Conservation (phyloP, 2,329 filamentous ascomycete genomes). For the Xylariomycetidae sp. region DNA sequence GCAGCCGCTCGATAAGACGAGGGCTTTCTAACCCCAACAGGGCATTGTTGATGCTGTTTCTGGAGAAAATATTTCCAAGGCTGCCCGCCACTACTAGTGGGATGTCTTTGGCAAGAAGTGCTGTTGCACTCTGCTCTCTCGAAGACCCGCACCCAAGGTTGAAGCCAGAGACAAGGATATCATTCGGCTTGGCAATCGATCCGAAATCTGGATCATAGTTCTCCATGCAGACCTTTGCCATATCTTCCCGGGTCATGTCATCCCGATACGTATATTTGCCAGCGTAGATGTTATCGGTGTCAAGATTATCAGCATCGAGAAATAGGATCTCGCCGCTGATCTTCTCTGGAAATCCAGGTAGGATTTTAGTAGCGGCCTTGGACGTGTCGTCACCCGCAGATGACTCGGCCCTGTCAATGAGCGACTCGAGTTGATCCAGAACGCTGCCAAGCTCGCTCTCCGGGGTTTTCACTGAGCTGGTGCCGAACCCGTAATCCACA, state of each 20-base stretch:
- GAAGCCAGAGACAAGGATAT: constrained; percentile 81
- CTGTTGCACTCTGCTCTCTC: constrained; percentile 83
- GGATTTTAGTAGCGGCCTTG: constrained; percentile 58
- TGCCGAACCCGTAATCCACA: constrained; percentile 42
- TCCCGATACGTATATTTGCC: constrained; percentile 93
- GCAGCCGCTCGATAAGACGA: constrained; percentile 58
- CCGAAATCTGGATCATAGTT: constrained; percentile 82
- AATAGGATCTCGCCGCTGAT: constrained; percentile 72
- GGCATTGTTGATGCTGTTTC: constrained; percentile 78
- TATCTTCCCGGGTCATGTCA: constrained; percentile 66
- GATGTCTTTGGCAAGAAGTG: constrained; percentile 75
- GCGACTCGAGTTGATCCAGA: constrained; percentile 16
- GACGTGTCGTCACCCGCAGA: constrained; percentile 42
- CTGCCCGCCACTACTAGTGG: constrained; percentile 75
- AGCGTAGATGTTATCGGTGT: constrained; percentile 90
- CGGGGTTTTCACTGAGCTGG: background rate
- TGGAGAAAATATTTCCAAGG: constrained; percentile 78
- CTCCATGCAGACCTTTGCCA: constrained; percentile 88
- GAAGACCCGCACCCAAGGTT: constrained; percentile 85
- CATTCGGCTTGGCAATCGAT: constrained; percentile 57
- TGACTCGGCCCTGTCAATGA: constrained; percentile 7
- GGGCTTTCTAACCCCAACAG: constrained; percentile 69
- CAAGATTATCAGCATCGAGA: constrained; percentile 67
- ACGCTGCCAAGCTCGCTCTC: constrained; percentile 30
- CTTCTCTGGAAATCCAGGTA: constrained; percentile 81